Conservation (phyloP, 2,329 filamentous ascomycete genomes). For the Penicillium sp. region DNA sequence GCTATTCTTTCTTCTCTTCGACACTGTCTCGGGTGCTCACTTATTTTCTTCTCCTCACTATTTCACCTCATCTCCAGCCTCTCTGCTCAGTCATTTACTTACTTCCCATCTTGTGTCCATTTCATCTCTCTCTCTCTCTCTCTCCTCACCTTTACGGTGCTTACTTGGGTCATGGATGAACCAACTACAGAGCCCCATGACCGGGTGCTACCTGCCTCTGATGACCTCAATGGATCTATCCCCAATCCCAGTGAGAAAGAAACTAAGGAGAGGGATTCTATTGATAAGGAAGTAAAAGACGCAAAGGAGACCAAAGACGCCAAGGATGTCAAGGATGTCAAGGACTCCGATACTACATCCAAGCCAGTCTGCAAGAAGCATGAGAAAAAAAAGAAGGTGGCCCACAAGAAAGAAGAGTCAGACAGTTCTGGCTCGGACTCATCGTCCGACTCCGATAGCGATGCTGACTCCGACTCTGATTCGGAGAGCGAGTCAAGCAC, state of each 20-base stretch:
- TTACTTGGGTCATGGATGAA: slow-evolving; percentile 29
- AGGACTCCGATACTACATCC: slow-evolving; percentile 22
- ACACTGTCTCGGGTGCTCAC: neutral
- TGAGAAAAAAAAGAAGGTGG: slow-evolving; percentile 24
- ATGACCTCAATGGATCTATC: slow-evolving; percentile 23
- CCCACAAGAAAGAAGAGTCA: slow-evolving; percentile 23
- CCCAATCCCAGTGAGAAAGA: slow-evolving; percentile 14
- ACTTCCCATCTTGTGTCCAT: neutral
- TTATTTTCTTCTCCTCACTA: neutral
- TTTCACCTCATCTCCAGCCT: neutral
- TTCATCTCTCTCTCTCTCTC: neutral
- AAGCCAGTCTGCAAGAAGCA: slow-evolving; percentile 38
- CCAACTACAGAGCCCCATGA: slow-evolving; percentile 33
- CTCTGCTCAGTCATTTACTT: too few species aligned
- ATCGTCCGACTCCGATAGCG: slow-evolving; percentile 21
- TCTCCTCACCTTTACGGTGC: neutral
- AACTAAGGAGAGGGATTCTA: neutral
- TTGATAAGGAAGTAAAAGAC: too few species aligned
- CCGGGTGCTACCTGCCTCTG: slow-evolving; percentile 29
- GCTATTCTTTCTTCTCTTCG: slow-evolving; percentile 7
- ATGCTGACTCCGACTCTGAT: slow-evolving; percentile 21
- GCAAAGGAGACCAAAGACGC: slow-evolving; percentile 6
- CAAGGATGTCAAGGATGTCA: slow-evolving; percentile 1
- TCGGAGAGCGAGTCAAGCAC: slow-evolving; percentile 24
- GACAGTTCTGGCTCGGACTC: slow-evolving; percentile 23